Evolutionary conservation across 805 yeast species (phyloP).

Genomic region (Kodamaea kakaduensis): DNA sequence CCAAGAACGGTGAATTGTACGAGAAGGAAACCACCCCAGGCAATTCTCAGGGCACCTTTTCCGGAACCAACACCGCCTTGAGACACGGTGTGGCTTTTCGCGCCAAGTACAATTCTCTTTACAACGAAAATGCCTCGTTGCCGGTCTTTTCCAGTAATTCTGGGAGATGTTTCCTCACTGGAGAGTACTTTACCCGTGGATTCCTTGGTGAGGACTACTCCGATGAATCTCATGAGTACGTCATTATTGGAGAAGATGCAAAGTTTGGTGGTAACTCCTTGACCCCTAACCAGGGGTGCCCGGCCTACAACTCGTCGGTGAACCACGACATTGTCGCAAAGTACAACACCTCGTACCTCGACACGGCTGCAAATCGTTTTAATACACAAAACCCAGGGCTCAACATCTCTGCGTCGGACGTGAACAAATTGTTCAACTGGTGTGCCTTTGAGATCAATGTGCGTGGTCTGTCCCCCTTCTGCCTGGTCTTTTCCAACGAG

Average conservation of each 20-base stretch:
- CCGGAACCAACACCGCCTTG: conserved; percentile 50
- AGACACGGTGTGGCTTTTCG: conserved; percentile 50
- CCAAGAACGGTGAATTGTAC: conserved; percentile 31
- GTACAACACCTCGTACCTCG: conserved; percentile 43
- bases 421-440: conserved; percentile 49
- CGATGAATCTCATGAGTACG: conserved; percentile 25
- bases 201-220: conserved; percentile 48
- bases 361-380: conserved; percentile 53
- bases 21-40: conserved; percentile 52
- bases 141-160: conserved; percentile 56
- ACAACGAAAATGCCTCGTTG: conserved; percentile 30
- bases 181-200: conserved; percentile 55
- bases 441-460: conserved; percentile 78
- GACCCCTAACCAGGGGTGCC: conserved; percentile 25
- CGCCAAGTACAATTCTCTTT: conserved; percentile 46
- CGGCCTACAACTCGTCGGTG: conserved; percentile 15
- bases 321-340: conserved; percentile 15
- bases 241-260: conserved; percentile 45
- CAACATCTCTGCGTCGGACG: conserved; percentile 51
- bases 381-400: conserved; percentile 51
- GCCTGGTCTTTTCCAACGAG: conserved; percentile 63
- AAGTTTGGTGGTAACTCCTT: conserved; percentile 41
- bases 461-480: conserved; percentile 62
- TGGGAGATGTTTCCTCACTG: conserved; percentile 52
- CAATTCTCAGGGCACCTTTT: conserved; percentile 40